Base-by-base conservation (phyloP, 2,329 filamentous ascomycete species). In the Arachnomyces sp. region DNA sequence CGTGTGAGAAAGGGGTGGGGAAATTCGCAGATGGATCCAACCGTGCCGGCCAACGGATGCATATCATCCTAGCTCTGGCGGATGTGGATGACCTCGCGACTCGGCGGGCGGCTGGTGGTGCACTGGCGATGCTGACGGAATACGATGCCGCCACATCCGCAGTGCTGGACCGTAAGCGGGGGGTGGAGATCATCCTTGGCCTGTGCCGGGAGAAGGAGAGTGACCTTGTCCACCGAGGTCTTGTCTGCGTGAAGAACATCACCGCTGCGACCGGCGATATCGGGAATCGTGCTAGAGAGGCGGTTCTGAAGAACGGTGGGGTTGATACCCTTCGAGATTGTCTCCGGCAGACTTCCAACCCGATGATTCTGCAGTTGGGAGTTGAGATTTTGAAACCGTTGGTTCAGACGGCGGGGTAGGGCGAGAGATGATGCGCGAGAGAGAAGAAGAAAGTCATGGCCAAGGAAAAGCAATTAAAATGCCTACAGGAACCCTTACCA, bases 41-140 rank as follows among this genome's bases (percentile, higher is more conserved):
- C 17, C 75, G 82, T 45, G 84, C 87, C 0, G 76, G 74, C 17
- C 80, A 85, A 39, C 74, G 90, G 0, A 64, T 96, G 31, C 83
- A 93, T 55, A 79, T 96, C 30, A 69, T 98, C 1, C 74, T 95
- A 9, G 92, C 90, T 0, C 76, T 98, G 28, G 82, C 87, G 0
- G 89, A 96, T 55, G 81, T 86, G 1, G 84, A 94, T 37, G 88
- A 96, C 49, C 63, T 76, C 5, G 79, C 77, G 0, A 94, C 88
- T 0, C 72, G 90, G 20, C 79, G 81, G 35, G 92, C 88, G 0
- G 89, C 92, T 0, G 88, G 89, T 2, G 92, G 92, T 1, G 90
- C 88, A 0, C 62, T 98, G 36, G 92, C 90, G 1, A 84, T 84
- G 63, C 65, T 98, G 16, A 88, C 88, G 0, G 77, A 79, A 20